Base-by-base conservation (phyloP, 2,329 filamentous ascomycete species). In the Ophiostoma ulmi region DNA sequence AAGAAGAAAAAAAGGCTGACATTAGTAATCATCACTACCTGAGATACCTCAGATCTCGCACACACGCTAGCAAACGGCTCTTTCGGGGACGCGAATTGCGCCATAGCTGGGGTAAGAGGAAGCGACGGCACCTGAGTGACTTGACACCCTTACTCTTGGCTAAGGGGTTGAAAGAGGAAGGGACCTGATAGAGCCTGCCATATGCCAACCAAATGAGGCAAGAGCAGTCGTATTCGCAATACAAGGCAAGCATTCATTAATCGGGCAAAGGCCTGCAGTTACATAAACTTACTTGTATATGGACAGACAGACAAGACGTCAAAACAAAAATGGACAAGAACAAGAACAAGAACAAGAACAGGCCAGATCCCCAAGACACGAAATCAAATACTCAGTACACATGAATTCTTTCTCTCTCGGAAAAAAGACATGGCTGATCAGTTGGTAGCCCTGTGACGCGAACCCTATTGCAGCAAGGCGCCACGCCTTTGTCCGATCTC, bases 401-500 rank as follows among this genome's bases (percentile, higher is more conserved):
- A 44, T 17, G 14, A 44, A 44, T 44, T 3, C 6, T 31, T 31
- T 31, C 31, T 31, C 31, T 31, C 31, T 31, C 31, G 31, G 14
- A 17, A 44, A 11, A 44, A 11, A 44, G 39, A 44, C 39, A 44
- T 17, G 39, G 39, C 39, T 48, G 52, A 17, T 26, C 52, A 58
- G 52, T 22, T 58, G 52, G 11, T 3, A 58, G 52, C 52, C 52
- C 52, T 58, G 58, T 69, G 70, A 71, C 70, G 70, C 63, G 70
- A 69, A 69, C 22, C 41, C 36, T 22, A 26, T 71, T 69, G 67
- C n/a, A 61, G 61, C 22, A 71, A 71, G 70, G 70, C 70, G 70
- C 52, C 70, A 71, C 69, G 55, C 66, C 58, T 61, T 65, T 69
- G 64, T 58, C 66, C 70, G 66, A 71, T 71, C 64, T 35, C 55